Evolutionary conservation across 2,329 filamentous ascomycete genomes (phyloP), one percentile per base, ranked within the genome.

Genomic region (Immersiporthe knoxdaviesiana): DNA sequence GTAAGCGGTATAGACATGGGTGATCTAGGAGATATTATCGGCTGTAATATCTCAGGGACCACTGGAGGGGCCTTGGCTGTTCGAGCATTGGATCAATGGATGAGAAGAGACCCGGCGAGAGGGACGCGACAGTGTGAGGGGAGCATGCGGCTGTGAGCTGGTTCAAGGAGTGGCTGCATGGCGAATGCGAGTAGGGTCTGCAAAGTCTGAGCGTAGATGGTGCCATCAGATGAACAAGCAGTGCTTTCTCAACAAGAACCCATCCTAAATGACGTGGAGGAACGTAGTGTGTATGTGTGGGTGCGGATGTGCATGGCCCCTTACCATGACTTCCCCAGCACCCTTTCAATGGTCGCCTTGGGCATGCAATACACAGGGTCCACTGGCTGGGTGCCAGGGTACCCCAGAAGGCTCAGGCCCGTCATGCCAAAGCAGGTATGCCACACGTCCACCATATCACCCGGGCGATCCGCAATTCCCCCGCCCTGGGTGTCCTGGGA

Each of bases 361-460:
- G 93, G 92, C 86, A 94, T 89, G 78, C 91, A 94, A 76, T 98
- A 99, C 59, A 93, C 88, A 41, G 96, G 92, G 78, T 99, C 92
- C 65, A 99, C 91, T 70, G 91, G 89, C 74, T 91, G 86, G 58
- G 97, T 81, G 0, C 90, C 93, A 8, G 91, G 88, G 76, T 92
- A 92, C 14, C 89, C 89, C 37, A 98, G 82, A 68, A 99, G 85
- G 77, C 94, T 97, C 73, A 99, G 81, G 2, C 96, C 96, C 27
- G 94, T 92, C 72, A 97, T 81, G 32, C 93, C 94, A 78, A 99
- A 99, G 66, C 90, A 83, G 0, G 96, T 98, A 77, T 99, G 96
- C 83, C 97, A 99, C 44, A 99, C 94, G 82, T 99, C 96, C 30
- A 97, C 95, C 91, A 95, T 94, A 76, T 99, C 90, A 35, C 92